These are phyloP conservation scores for Pleodorina starrii DNA, from an alignment of 139 green algal species.

Conservation along the genomic window DNA sequence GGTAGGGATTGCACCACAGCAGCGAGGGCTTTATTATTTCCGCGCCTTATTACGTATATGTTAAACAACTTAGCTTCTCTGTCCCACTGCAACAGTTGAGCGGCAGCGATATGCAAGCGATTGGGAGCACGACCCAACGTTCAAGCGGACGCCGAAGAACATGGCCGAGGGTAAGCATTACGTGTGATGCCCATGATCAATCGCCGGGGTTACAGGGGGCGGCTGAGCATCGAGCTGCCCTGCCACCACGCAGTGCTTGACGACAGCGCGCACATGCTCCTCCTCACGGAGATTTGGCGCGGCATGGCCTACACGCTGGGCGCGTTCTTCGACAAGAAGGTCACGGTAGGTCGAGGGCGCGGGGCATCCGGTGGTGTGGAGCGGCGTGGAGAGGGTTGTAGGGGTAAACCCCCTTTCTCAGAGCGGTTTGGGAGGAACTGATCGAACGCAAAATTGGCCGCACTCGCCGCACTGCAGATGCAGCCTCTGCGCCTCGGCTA, in stretches of 20 bases:
- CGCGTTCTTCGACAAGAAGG: conserved; percentile 97
- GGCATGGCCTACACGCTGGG: conserved; percentile 94
- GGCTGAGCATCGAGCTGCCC: not conserved
- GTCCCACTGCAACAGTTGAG: conserved; percentile 32
- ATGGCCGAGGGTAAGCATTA: conserved; percentile 63
- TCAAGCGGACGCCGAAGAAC: conserved; percentile 71
- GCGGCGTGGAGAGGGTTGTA: not conserved
- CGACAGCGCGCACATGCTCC: conserved; percentile 93
- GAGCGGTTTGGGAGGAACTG: not conserved
- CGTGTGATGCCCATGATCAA: not conserved
- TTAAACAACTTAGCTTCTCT: not conserved
- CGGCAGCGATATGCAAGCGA: conserved; percentile 61
- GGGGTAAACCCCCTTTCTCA: not conserved
- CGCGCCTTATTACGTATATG: not conserved
- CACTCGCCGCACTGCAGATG: too few relatives aligned
- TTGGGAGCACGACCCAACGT: conserved; percentile 71
- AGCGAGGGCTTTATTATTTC: not conserved
- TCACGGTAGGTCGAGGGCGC: conserved; percentile 81
- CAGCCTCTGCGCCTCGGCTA: too few relatives aligned
- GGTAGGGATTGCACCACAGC: conserved; percentile 36
- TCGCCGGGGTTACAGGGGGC: not conserved
- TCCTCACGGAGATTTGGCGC: conserved; percentile 96
- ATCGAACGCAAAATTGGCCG: too few relatives aligned
- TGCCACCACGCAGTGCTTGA: conserved; percentile 85
- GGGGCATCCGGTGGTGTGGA: not conserved